Evolutionary conservation across 495 filamentous ascomycete genomes (phyloP).

Genomic region (Stereocaulon alpinum): DNA sequence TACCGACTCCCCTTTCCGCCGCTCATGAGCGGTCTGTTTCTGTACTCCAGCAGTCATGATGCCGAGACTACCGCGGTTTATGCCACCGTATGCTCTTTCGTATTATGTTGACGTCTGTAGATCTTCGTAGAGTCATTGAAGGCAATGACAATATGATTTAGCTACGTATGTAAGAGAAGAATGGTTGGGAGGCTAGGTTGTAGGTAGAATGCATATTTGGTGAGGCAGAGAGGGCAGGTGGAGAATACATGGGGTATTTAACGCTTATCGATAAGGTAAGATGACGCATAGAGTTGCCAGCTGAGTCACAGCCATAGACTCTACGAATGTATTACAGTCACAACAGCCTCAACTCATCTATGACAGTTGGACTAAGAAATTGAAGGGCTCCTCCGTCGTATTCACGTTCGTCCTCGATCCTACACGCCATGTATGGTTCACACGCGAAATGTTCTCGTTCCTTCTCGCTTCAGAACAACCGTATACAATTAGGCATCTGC

Average conservation of each 20-base stretch:
- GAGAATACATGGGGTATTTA: neutral
- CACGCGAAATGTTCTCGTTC: neutral
- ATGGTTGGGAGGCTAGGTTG: neutral
- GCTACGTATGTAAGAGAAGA: neutral
- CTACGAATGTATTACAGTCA: no score
- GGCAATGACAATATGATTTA: neutral
- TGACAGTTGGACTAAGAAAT: no score
- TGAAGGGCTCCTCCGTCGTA: no score
- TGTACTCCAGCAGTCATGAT: constrained; percentile 45
- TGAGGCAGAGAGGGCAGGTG: neutral
- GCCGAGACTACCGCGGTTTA: constrained; percentile 1
- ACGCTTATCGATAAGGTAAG: constrained; percentile 9
- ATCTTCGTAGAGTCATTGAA: constrained; percentile 2
- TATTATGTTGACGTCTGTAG: constrained; percentile 6
- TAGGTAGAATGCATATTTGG: constrained; percentile 3
- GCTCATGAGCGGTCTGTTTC: constrained; percentile 62
- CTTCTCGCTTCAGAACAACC: no score
- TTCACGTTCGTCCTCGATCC: neutral
- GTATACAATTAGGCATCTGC: no score
- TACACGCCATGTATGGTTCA: neutral
- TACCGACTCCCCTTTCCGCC: constrained; percentile 79
- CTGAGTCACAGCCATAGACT: neutral
- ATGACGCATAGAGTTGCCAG: neutral
- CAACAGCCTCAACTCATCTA: no score
- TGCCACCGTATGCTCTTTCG: constrained; percentile 2